Conservation (phyloP, 441 rosid species). For the Bocquillonia castaneifolia region DNA sequence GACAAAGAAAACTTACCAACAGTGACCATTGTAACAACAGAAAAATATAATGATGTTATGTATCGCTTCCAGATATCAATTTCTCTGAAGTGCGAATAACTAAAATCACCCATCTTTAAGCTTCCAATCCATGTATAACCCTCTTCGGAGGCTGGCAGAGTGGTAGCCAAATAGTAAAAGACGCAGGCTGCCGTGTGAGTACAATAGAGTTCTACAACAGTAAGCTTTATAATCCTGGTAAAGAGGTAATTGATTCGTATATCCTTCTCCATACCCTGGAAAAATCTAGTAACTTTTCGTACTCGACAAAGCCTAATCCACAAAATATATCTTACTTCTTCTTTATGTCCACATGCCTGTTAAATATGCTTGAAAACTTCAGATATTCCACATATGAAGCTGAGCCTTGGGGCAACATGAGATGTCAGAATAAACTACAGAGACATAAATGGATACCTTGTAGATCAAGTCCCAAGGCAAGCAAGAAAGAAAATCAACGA, state of each 20-base stretch:
- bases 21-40: conserved; percentile 93
- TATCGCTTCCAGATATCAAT: conserved; percentile 89
- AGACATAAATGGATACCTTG: conserved; percentile 43
- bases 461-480: conserved; percentile 91
- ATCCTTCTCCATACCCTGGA: conserved; percentile 70
- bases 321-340: conserved; percentile 69
- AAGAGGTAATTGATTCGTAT: conserved; percentile 79
- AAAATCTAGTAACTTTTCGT: conserved; percentile 52
- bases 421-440: neutral
- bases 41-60: conserved; percentile 78
- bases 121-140: conserved; percentile 98
- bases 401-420: neutral
- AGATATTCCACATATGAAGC: conserved; percentile 4
- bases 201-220: conserved; percentile 79
- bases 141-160: conserved; percentile 61
- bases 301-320: conserved; percentile 84
- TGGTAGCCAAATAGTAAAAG: conserved; percentile 90
- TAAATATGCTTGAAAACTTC: conserved; percentile 13
- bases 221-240: conserved; percentile 78
- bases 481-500: conserved; percentile 70
- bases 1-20: conserved; percentile 57
- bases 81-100: conserved; percentile 68
- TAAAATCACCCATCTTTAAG: conserved; percentile 75
- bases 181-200: conserved; percentile 96
- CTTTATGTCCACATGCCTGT: conserved; percentile 62